Percentiles rank a stretch among this genome's conserved stretches.
These are phyloP conservation scores for Abrus pulchellus DNA, from an alignment of 306 rosid genomes.

Conservation along the genomic window DNA sequence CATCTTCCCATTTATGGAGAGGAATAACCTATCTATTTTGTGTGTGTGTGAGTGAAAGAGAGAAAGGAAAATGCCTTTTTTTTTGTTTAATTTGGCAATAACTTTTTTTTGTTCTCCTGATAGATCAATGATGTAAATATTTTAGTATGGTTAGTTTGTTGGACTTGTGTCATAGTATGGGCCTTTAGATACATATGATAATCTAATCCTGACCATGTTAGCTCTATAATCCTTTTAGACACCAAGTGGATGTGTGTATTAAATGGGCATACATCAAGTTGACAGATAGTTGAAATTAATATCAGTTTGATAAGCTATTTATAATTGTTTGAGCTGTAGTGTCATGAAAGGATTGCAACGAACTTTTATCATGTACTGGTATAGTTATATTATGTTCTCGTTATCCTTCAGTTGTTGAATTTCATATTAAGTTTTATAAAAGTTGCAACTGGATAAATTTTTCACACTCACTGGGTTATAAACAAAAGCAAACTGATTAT, in stretches of 20 bases:
- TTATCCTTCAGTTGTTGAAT: slow-evolving; percentile 26
- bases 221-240: slow-evolving; percentile 20
- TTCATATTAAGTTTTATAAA: slow-evolving; percentile 20
- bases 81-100: neutral
- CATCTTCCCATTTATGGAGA: neutral
- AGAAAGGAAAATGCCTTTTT: neutral
- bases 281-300: slow-evolving; percentile 34
- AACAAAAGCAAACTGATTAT: slow-evolving; percentile 19
- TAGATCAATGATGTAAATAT: neutral
- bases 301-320: neutral
- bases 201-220: slow-evolving; percentile 1
- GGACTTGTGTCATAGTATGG: slow-evolving; percentile 14
- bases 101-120: neutral
- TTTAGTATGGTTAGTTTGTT: slow-evolving; percentile 21
- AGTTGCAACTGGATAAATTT: neutral
- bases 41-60: slow-evolving; percentile 1
- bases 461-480: slow-evolving; percentile 6
- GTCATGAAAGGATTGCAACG: slow-evolving; percentile 10
- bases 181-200: slow-evolving; percentile 11
- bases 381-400: neutral
- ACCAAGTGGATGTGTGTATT: neutral
- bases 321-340: slow-evolving; percentile 32
- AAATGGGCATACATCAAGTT: neutral
- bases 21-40: neutral
- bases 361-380: slow-evolving; percentile 17